Conservation (phyloP, 139 green algal species). For the Mychonastes homosphaera region DNA sequence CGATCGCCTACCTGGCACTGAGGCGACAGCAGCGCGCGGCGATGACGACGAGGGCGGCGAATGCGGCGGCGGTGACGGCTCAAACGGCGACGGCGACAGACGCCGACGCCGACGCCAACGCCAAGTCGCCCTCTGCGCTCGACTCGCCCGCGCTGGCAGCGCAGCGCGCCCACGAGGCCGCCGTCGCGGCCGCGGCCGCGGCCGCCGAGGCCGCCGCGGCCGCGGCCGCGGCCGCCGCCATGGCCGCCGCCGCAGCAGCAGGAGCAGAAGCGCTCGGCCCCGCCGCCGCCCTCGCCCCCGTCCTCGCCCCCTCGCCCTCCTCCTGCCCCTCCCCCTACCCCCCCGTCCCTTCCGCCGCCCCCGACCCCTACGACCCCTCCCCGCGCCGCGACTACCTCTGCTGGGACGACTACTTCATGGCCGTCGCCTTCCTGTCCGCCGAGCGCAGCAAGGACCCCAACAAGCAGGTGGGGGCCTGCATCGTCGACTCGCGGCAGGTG, state of each 20-base stretch:
- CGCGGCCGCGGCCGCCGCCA: background rate
- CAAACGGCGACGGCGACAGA: slow-evolving; percentile 2
- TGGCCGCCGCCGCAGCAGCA: background rate
- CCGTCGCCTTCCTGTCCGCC: slow-evolving; percentile 84
- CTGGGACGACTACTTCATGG: slow-evolving; percentile 99
- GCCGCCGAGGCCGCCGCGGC: background rate
- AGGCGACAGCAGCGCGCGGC: background rate
- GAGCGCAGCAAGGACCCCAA: slow-evolving; percentile 94
- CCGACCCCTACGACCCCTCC: background rate
- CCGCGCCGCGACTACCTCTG: too few species aligned
- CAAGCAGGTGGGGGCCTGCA: slow-evolving; percentile 89
- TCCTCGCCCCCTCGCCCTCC: background rate
- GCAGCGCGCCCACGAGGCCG: slow-evolving; percentile 1
- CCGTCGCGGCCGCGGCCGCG: slow-evolving; percentile 5
- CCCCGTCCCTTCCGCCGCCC: too few species aligned
- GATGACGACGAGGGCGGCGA: slow-evolving; percentile 2
- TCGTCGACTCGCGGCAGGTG: slow-evolving; percentile 75
- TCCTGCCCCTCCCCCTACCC: background rate
- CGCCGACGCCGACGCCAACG: slow-evolving; percentile 11
- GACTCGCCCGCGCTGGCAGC: background rate
- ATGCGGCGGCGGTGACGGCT: background rate
- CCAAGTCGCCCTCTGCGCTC: slow-evolving; percentile 11
- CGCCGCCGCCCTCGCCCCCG: background rate
- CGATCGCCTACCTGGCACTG: background rate
- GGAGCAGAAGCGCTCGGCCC: background rate